Percentiles rank a stretch among this genome's conserved stretches.
These are phyloP conservation scores for Fomitiporia mediterranea DNA, from an alignment of 1,284 basidiomycete species.

Conservation along the genomic window DNA sequence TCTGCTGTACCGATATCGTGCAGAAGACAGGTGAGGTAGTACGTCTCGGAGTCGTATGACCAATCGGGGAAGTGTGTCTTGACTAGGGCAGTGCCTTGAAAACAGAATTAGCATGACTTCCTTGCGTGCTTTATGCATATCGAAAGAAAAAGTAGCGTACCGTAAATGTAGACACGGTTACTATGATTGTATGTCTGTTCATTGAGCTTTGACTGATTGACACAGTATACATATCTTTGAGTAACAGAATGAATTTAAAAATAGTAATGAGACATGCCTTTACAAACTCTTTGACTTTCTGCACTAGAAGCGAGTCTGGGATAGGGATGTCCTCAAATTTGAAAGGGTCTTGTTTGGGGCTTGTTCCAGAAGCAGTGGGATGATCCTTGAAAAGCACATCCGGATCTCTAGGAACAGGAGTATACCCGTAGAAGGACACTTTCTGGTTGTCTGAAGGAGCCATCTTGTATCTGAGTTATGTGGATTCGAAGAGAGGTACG, in stretches of 20 bases:
- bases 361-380: constrained; percentile 41
- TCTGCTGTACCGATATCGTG: constrained; percentile 56
- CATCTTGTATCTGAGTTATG: background rate
- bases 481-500: too few relatives aligned
- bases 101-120: background rate
- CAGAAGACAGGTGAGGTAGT: constrained; percentile 47
- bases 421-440: constrained; percentile 42
- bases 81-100: constrained; percentile 38
- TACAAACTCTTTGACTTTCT: constrained; percentile 40
- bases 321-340: constrained; percentile 39
- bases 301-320: constrained; percentile 40
- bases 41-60: constrained; percentile 45
- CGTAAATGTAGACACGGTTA: constrained; percentile 48
- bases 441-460: constrained; percentile 9
- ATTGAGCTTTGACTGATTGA: constrained; percentile 40
- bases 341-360: constrained; percentile 44
- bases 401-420: constrained; percentile 45
- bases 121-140: too few relatives aligned
- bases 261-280: constrained; percentile 33
- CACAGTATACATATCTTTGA: too few relatives aligned
- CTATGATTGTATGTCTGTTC: constrained; percentile 48
- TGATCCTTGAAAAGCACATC: constrained; percentile 45
- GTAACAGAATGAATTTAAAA: too few relatives aligned
- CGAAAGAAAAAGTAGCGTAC: constrained; percentile 25
- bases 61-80: constrained; percentile 47